phyloP scores from a whole-genome alignment of 2,329 filamentous ascomycete genomes.

The Alternaria tenuissima region DNA sequence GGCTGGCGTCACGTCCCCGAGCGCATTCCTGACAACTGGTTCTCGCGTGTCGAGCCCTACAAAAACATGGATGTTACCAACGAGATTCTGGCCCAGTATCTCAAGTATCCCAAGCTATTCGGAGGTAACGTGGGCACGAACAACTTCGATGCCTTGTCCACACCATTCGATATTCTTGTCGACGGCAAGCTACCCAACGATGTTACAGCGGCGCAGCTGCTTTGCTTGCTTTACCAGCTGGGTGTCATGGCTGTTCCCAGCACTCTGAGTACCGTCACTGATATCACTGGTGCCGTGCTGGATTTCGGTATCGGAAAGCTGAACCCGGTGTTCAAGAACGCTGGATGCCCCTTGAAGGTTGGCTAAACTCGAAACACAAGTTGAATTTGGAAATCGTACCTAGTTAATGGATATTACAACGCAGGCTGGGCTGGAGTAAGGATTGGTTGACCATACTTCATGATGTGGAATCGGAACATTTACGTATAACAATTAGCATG shows the following conservation, averaged over 20 bases:
- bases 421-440: not conserved
- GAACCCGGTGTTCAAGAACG: conserved; percentile 34
- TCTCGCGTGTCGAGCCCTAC: conserved; percentile 45
- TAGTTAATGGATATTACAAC: not conserved
- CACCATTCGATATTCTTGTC: conserved; percentile 49
- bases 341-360: conserved; percentile 52
- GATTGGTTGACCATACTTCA: not conserved
- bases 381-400: not conserved
- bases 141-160: conserved; percentile 49
- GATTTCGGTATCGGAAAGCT: conserved; percentile 29
- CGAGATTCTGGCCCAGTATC: conserved; percentile 55
- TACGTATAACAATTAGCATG: not conserved
- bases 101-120: conserved; percentile 55
- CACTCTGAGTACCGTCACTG: conserved; percentile 22
- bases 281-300: conserved; percentile 20
- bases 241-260: conserved; percentile 49
- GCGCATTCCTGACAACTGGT: conserved; percentile 55
- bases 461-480: not conserved
- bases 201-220: conserved; percentile 35
- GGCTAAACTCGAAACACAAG: not conserved
- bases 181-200: conserved; percentile 48
- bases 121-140: conserved; percentile 53
- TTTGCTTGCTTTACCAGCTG: conserved; percentile 57
- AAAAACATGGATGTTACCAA: conserved; percentile 45
- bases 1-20: conserved; percentile 50